Evolutionary conservation across 495 filamentous ascomycete species (phyloP), one percentile per base, ranked within the genome.

Genomic region (Talaromyces stipitatus): DNA sequence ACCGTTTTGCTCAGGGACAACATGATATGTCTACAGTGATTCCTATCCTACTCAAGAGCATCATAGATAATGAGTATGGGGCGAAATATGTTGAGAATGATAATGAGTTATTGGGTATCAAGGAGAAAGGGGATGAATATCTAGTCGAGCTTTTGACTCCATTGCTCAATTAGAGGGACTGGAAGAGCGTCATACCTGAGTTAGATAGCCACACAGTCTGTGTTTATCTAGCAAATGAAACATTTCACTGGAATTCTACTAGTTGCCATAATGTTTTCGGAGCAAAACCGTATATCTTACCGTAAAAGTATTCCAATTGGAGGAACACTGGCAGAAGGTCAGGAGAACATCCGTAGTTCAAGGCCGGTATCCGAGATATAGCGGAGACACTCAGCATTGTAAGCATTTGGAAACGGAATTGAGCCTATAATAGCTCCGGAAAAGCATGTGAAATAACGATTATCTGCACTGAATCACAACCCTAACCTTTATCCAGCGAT

Each of bases 61-160:
- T 54, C n/a, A 3, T 54, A 4, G 20, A 54, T 14, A 23, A 23
- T 22, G 29, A 22, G 32, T 54, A 28, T 38, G 51, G 22, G 7
- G 9, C 29, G 18, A 33, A 22, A 11, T 54, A 20, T 24, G 27
- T 22, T 8, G 32, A 41, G 8, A 54, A 54, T 29, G 51, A 54
- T 29, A 54, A 54, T 26, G 30, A 54, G 51, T 29, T 54, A 18
- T 41, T 54, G 29, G 32, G 51, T 36, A 54, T 54, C 22, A 54
- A 54, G 30, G 30, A 38, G 28, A 54, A 54, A 18, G 27, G 23
- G 18, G 30, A 54, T 3, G 51, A 54, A n/a, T 41, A 38, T 22
- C 26, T 54, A 29, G 22, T 38, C 38, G 51, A 54, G 51, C 29
- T 54, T 33, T 22, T 54, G 32, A 54, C 51, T 24, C 51, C 51